Evolutionary conservation across 306 rosid species (phyloP).

Genomic region (Prunus mira): DNA sequence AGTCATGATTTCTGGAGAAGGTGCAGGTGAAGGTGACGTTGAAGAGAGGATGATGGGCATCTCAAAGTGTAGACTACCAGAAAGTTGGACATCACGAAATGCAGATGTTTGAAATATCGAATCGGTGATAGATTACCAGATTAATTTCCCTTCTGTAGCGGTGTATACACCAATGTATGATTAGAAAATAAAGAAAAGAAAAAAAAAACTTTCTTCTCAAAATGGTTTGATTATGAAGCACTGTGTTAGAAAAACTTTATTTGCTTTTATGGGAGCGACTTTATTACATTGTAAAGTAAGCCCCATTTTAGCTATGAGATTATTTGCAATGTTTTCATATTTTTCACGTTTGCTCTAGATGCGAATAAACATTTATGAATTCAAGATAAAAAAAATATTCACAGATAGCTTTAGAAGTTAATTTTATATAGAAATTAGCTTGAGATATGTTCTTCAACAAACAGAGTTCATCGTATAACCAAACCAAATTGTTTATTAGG

Average conservation of each 20-base stretch:
- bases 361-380: not conserved
- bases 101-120: not conserved
- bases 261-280: not conserved
- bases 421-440: no score
- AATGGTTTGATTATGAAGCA: not conserved
- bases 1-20: not conserved
- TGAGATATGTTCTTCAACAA: no score
- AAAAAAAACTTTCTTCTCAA: not conserved
- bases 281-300: not conserved
- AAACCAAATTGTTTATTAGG: no score
- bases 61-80: not conserved
- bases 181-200: not conserved
- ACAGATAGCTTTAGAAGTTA: no score
- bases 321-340: not conserved
- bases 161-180: not conserved
- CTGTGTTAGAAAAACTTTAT: not conserved
- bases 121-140: not conserved
- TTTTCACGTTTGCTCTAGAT: not conserved
- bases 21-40: not conserved
- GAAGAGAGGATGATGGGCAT: conserved; percentile 3
- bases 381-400: no score
- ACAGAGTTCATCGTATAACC: no score
- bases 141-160: not conserved
- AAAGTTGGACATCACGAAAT: not conserved
- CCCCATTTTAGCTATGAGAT: not conserved